Conservation (phyloP, 2,329 filamentous ascomycete genomes). For the Ophiobolus disseminans region DNA sequence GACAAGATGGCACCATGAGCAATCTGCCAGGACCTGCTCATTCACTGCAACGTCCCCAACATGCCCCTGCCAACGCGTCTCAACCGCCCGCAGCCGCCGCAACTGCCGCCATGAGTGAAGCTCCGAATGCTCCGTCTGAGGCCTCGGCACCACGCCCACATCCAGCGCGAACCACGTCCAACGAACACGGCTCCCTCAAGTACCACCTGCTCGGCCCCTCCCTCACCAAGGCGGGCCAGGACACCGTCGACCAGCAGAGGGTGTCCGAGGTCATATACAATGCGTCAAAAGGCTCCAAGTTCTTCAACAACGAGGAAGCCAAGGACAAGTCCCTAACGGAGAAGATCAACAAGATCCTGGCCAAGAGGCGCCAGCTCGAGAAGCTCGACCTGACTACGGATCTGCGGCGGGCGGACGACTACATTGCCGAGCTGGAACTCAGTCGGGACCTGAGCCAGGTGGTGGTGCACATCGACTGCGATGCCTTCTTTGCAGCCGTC, state of each 20-base stretch:
- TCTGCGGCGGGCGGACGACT: slow-evolving; percentile 77
- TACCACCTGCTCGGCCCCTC: slow-evolving; percentile 91
- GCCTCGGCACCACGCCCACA: slow-evolving; percentile 19
- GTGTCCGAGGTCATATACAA: slow-evolving; percentile 98
- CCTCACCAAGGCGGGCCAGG: slow-evolving; percentile 91
- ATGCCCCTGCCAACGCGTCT: slow-evolving; percentile 26
- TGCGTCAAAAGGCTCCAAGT: slow-evolving; percentile 94
- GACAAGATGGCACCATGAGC: slow-evolving; percentile 34
- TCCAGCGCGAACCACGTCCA: slow-evolving; percentile 22
- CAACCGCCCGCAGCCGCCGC: slow-evolving; percentile 8
- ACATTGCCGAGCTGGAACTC: slow-evolving; percentile 79
- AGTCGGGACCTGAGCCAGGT: slow-evolving; percentile 81
- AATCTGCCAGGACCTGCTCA: slow-evolving; percentile 19
- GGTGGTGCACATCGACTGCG: slow-evolving; percentile 93
- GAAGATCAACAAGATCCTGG: slow-evolving; percentile 82
- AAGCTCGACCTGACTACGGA: slow-evolving; percentile 76
- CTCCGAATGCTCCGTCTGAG: not conserved
- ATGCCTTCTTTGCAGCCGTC: slow-evolving; percentile 96
- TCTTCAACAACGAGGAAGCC: slow-evolving; percentile 87
- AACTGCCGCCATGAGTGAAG: slow-evolving; percentile 21
- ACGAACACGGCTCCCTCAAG: slow-evolving; percentile 73
- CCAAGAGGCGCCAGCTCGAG: slow-evolving; percentile 77
- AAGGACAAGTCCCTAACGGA: slow-evolving; percentile 82
- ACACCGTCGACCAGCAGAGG: slow-evolving; percentile 90
- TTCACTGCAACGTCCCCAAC: slow-evolving; percentile 15